phyloP scores from a whole-genome alignment of 202 grass and related monocot genomes.

The Sporobolus alterniflorus region DNA sequence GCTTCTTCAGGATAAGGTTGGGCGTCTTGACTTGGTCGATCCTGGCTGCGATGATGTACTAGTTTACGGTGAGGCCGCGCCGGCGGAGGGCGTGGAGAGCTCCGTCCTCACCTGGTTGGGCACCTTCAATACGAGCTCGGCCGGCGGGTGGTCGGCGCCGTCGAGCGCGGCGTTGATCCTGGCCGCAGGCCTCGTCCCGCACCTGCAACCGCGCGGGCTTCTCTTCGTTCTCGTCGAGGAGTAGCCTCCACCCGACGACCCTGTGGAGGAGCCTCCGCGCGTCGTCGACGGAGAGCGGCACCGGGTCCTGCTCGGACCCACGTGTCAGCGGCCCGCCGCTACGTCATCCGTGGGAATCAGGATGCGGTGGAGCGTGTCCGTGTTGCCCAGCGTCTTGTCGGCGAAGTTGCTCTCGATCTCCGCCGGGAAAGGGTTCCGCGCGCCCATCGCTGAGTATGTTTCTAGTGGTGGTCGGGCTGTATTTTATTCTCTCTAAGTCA shows the following conservation, averaged over 20 bases:
- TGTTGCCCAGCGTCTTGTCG: constrained; percentile 74
- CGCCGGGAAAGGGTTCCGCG: constrained; percentile 80
- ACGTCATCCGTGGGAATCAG: constrained; percentile 84
- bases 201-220: constrained; percentile 44
- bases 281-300: constrained; percentile 48
- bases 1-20: constrained; percentile 59
- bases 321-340: too few relatives aligned
- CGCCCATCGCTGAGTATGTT: constrained; percentile 83
- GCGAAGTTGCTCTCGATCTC: constrained; percentile 88
- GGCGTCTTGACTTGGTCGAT: constrained; percentile 55
- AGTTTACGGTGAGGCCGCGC: constrained; percentile 42
- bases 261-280: constrained; percentile 63
- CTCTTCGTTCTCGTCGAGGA: background rate
- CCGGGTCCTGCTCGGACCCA: constrained; percentile 32
- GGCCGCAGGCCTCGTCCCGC: constrained; percentile 58
- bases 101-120: constrained; percentile 75
- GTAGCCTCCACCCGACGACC: constrained; percentile 85
- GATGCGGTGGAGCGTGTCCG: constrained; percentile 87
- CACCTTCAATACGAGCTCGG: constrained; percentile 46
- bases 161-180: constrained; percentile 66
- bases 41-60: constrained; percentile 52
- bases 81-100: constrained; percentile 57
- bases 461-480: too few relatives aligned
- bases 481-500: too few relatives aligned
- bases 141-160: constrained; percentile 53